These are phyloP conservation scores for Hypomyces perniciosus DNA, from an alignment of 2,329 filamentous ascomycete species.

Conservation along the genomic window DNA sequence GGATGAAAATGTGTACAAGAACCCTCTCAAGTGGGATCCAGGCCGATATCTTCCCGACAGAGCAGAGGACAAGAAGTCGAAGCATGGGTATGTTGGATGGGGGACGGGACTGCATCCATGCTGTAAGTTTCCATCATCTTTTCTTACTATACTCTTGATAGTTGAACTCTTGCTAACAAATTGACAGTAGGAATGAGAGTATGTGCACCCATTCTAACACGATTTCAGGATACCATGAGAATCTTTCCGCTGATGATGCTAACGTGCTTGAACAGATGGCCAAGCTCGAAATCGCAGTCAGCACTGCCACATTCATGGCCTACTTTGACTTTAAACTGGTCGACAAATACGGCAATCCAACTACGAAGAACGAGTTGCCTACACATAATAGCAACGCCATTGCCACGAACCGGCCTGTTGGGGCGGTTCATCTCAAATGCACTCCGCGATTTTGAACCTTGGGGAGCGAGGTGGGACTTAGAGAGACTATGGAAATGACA, in stretches of 20 bases:
- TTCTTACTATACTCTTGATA: neutral
- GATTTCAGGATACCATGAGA: neutral
- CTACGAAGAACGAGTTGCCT: conserved; percentile 10
- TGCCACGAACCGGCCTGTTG: neutral
- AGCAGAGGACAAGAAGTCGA: conserved; percentile 36
- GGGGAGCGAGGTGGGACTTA: neutral
- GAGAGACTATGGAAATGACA: neutral
- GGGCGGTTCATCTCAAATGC: conserved; percentile 4
- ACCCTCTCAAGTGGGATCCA: conserved; percentile 46
- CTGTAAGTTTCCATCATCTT: conserved; percentile 17
- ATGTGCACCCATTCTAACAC: neutral
- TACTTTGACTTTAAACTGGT: conserved; percentile 41
- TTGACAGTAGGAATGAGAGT: conserved; percentile 7
- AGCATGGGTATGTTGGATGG: conserved; percentile 30
- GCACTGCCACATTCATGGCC: conserved; percentile 43
- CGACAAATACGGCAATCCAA: conserved; percentile 32
- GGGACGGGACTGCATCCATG: conserved; percentile 32
- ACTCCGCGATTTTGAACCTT: conserved; percentile 1
- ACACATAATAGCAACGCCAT: conserved; percentile 9
- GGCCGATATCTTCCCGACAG: conserved; percentile 39
- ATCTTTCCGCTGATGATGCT: conserved; percentile 14
- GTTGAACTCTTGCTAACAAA: neutral
- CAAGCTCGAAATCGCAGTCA: conserved; percentile 46
- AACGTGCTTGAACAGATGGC: conserved; percentile 34
- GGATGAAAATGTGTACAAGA: conserved; percentile 40